Base-by-base conservation (phyloP, 108 stramenopile species). In the Skeletonema costatum region DNA sequence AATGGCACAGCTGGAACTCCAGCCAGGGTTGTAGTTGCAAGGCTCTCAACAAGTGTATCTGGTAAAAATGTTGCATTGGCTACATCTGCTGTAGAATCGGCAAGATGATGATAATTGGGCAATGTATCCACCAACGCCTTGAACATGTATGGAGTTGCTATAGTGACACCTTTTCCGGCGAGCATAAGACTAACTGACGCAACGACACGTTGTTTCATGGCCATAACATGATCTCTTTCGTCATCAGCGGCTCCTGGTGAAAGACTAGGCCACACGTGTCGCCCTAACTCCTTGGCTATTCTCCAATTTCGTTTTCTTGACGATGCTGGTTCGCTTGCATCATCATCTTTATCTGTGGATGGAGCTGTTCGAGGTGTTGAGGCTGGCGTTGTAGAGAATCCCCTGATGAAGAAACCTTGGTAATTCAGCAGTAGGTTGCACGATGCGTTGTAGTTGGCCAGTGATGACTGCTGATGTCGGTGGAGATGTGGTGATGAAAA, bases 111-210 rank as follows among this genome's bases (percentile, higher is more conserved):
- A n/a, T 44, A 61, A 12, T 53, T 74, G 14, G 85, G 82, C 25
- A 93, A 31, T 21, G 88, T 53, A 76, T 99, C 98, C 21, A 99
- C 95, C 71, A 98, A 63, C 33, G 82, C 70, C 63, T 99, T 99
- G 92, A 99, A 98, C 38, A 98, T 77, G 70, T 94, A 99, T 17
- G 98, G 98, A 21, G 98, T 95, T 69, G 93, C 87, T 32, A 99
- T 95, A 62, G 92, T 99, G 33, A 99, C 84, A 19, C 88, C 82
- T 80, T 99, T 99, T 17, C 96, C 95, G 11, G 80, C 94, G 1
- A 99, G 73, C 87, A 99, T 96, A 42, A 99, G 81, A 14, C 85
- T 85, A 8, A 98, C 42, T 4, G 92, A 89, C 30, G 75, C 60
- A 30, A 92, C 69, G n/a, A 99, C 99, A 16, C 87, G 79, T 71